A percentile compares a stretch with the other conserved stretches of the same genome.
Evolutionary conservation across 2,329 filamentous ascomycete species (phyloP).

Genomic region (Fusarium sp.): DNA sequence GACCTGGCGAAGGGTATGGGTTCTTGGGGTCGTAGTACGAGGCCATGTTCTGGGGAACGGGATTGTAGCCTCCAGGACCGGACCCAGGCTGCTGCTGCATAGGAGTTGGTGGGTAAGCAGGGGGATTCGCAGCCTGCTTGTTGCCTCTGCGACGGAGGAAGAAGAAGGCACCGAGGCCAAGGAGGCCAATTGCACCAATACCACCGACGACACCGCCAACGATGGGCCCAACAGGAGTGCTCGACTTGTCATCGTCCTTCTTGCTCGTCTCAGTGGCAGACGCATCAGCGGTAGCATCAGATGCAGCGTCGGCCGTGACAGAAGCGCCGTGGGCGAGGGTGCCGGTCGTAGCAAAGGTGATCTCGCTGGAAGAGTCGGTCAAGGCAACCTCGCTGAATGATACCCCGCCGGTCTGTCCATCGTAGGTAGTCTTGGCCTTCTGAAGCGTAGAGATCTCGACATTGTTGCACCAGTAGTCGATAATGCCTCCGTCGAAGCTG

Average conservation of each 20-base stretch:
- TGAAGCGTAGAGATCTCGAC: conserved; percentile 53
- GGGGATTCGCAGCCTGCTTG: conserved; percentile 30
- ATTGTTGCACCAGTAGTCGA: conserved; percentile 63
- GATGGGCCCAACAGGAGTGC: conserved; percentile 54
- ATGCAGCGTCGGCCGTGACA: conserved; percentile 1
- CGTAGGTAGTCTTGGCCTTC: conserved; percentile 59
- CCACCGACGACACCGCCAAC: conserved; percentile 58
- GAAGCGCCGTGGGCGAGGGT: not conserved
- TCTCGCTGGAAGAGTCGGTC: conserved; percentile 25
- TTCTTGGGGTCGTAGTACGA: conserved; percentile 51
- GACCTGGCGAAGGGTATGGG: conserved; percentile 41
- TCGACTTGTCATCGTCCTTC: conserved; percentile 12
- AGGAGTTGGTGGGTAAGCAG: conserved; percentile 24
- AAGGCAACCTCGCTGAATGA: conserved; percentile 43
- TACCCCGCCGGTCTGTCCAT: conserved; percentile 53
- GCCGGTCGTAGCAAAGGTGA: not conserved
- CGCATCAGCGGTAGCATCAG: conserved; percentile 7
- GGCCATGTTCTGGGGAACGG: conserved; percentile 26
- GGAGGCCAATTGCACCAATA: conserved; percentile 52
- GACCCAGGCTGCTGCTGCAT: conserved; percentile 35
- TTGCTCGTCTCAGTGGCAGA: not conserved
- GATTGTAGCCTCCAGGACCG: conserved; percentile 33
- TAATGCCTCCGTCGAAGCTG: conserved; percentile 58
- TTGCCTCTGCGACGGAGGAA: conserved; percentile 51
- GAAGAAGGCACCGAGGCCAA: conserved; percentile 51